A percentile compares a stretch with the other conserved stretches of the same genome.
Evolutionary conservation across 1,284 basidiomycete species (phyloP).

Genomic region (Cryptococcus depauperatus): DNA sequence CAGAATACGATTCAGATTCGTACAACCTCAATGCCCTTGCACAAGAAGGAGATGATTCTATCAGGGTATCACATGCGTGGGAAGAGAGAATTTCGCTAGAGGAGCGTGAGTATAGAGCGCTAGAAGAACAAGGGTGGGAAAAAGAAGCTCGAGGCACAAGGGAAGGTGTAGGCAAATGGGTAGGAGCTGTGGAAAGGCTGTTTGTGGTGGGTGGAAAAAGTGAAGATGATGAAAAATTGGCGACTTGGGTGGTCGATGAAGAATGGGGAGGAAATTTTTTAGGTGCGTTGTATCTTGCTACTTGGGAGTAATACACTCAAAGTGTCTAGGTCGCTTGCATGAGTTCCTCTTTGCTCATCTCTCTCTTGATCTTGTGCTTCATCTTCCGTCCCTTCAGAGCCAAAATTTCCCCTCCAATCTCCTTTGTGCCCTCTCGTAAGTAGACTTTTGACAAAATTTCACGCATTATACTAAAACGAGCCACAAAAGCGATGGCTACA

Average conservation of each 20-base stretch:
- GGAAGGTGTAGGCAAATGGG: slow-evolving; percentile 28
- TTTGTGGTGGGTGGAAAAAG: slow-evolving; percentile 18
- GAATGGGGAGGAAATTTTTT: slow-evolving; percentile 68
- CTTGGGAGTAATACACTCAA: slow-evolving; percentile 8
- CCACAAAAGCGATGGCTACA: slow-evolving; percentile 41
- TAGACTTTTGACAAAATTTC: background rate
- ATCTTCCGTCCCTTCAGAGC: slow-evolving; percentile 17
- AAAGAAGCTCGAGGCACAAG: slow-evolving; percentile 14
- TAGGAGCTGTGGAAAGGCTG: slow-evolving; percentile 30
- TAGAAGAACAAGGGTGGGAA: slow-evolving; percentile 16
- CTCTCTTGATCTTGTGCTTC: slow-evolving; percentile 17
- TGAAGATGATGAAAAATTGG: slow-evolving; percentile 10
- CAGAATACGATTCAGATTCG: slow-evolving; percentile 34
- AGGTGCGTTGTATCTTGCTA: slow-evolving; percentile 17
- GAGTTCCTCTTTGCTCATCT: slow-evolving; percentile 35
- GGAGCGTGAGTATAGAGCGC: slow-evolving; percentile 21
- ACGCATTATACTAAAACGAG: background rate
- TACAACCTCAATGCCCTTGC: slow-evolving; percentile 36
- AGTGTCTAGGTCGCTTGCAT: slow-evolving; percentile 25
- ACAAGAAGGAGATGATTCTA: slow-evolving; percentile 15
- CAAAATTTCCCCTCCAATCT: slow-evolving; percentile 7
- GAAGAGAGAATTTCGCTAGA: slow-evolving; percentile 39
- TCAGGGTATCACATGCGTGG: slow-evolving; percentile 29
- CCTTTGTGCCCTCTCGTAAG: slow-evolving; percentile 24
- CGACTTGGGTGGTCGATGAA: slow-evolving; percentile 30